phyloP scores from a whole-genome alignment of 106 monocot species.

The Triglochin maritima region DNA sequence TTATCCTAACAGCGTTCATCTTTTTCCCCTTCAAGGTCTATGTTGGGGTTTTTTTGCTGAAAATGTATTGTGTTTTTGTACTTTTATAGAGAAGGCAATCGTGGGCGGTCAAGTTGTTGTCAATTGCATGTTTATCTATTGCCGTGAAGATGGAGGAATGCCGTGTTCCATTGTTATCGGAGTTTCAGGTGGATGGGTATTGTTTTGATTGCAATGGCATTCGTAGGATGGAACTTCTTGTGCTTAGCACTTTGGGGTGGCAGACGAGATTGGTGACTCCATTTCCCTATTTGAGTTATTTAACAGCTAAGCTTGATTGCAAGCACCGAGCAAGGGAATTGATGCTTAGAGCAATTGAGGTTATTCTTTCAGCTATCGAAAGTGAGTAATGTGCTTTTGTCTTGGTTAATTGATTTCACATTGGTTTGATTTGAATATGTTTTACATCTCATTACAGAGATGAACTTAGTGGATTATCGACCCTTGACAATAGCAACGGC shows the following conservation, averaged over 20 bases:
- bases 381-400: slow-evolving; percentile 23
- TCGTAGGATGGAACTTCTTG: slow-evolving; percentile 70
- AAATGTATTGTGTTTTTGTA: neutral
- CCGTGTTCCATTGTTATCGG: slow-evolving; percentile 32
- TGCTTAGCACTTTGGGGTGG: slow-evolving; percentile 65
- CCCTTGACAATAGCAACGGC: slow-evolving; percentile 56
- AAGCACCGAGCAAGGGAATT: slow-evolving; percentile 14
- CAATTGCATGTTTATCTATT: slow-evolving; percentile 78
- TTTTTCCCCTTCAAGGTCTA: neutral
- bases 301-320: slow-evolving; percentile 35
- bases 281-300: slow-evolving; percentile 46
- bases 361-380: slow-evolving; percentile 37
- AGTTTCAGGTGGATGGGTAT: slow-evolving; percentile 27
- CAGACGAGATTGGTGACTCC: slow-evolving; percentile 66
- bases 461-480: slow-evolving; percentile 40
- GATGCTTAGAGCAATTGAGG: slow-evolving; percentile 23
- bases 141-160: slow-evolving; percentile 84
- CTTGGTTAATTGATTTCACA: neutral
- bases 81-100: slow-evolving; percentile 24
- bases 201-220: slow-evolving; percentile 32
- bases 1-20: neutral
- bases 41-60: neutral
- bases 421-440: neutral
- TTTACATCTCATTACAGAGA: slow-evolving; percentile 24
- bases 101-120: slow-evolving; percentile 51